These are phyloP conservation scores for Porpolomopsis calyptriformis DNA, from an alignment of 768 basidiomycete genomes.

Conservation along the genomic window DNA sequence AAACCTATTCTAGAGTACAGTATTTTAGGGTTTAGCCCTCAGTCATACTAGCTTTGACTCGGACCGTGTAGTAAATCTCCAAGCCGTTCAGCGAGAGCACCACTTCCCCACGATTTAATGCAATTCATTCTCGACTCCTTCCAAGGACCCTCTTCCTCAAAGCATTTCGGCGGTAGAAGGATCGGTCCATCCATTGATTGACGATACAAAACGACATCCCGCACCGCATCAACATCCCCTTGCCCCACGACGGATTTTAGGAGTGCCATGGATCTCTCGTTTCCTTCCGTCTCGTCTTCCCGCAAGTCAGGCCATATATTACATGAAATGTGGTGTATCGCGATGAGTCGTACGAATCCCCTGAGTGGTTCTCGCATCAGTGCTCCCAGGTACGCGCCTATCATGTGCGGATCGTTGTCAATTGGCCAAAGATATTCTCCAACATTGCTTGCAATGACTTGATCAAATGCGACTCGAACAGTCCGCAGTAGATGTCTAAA, in stretches of 20 bases:
- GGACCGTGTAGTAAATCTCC: conserved; percentile 4
- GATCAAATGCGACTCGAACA: conserved; percentile 39
- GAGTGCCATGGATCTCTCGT: conserved; percentile 35
- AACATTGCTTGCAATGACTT: conserved; percentile 43
- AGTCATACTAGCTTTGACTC: too few species aligned
- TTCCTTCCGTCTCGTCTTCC: conserved; percentile 14
- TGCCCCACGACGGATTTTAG: conserved; percentile 42
- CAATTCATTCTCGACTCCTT: conserved; percentile 15
- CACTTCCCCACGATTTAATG: conserved; percentile 16
- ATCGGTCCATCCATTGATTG: conserved; percentile 31
- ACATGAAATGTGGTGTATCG: conserved; percentile 69
- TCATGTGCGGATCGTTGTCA: conserved; percentile 50
- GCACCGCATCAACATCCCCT: conserved; percentile 36
- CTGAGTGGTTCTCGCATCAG: conserved; percentile 35
- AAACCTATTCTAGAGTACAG: too few species aligned
- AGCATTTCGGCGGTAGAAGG: conserved; percentile 43
- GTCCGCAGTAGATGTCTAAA: conserved; percentile 55
- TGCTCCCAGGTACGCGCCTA: conserved; percentile 53
- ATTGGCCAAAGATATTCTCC: conserved; percentile 62
- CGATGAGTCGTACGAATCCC: conserved; percentile 56
- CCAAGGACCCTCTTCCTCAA: conserved; percentile 21
- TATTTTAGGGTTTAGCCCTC: too few species aligned
- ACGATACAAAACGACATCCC: conserved; percentile 47
- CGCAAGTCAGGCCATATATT: conserved; percentile 62
- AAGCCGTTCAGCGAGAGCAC: conserved; percentile 9